Evolutionary conservation across 73 alveolate species (phyloP), one percentile per base, ranked within the genome.

Genomic region (Durusdinium trenchii): DNA sequence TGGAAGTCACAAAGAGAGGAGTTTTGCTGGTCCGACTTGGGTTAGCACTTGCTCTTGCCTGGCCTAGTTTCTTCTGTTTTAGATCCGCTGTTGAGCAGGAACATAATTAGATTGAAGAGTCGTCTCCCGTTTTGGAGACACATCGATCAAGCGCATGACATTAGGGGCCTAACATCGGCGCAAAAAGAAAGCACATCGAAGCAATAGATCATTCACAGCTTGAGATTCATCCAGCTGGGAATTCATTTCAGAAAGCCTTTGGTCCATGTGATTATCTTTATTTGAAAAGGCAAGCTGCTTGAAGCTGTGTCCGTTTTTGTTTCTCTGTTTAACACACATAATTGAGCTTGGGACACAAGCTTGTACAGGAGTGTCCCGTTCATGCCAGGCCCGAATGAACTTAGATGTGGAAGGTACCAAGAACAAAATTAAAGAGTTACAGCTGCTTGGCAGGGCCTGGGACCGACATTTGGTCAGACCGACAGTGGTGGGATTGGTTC

Each of bases 351-450:
- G 32, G n/a, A 32, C 16, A 67, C 42, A 26, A 32, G 81, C 81
- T 67, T 28, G 16, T 67, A 14, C 42, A 26, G 51, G 42, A 32
- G n/a, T 67, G 10, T 9, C 45, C 28, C 64, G 26, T 10, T 57
- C 62, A 10, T n/a, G 9, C 36, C 73, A 84, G 94, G 94, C 75
- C 12, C 94, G 94, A 1, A 84, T 84, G 94, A 51, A 84, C 23
- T 16, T 51, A 38, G 94, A 84, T n/a, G 52, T 84, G 32, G 94
- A 84, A 18, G 94, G 42, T n/a, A 84, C 94, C 52, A 84, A 84
- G 64, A 73, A 84, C 42, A 84, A 84, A 38, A 52, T 84, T 75
- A 84, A 50, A 26, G 52, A 48, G n/a, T 50, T 84, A 30, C 76
- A 84, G 94, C 92, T 14, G 28, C 71, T 82, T 9, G 71, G 71